These are phyloP conservation scores for Botrytis pseudocinerea DNA, from an alignment of 2,329 filamentous ascomycete species.

Conservation along the genomic window DNA sequence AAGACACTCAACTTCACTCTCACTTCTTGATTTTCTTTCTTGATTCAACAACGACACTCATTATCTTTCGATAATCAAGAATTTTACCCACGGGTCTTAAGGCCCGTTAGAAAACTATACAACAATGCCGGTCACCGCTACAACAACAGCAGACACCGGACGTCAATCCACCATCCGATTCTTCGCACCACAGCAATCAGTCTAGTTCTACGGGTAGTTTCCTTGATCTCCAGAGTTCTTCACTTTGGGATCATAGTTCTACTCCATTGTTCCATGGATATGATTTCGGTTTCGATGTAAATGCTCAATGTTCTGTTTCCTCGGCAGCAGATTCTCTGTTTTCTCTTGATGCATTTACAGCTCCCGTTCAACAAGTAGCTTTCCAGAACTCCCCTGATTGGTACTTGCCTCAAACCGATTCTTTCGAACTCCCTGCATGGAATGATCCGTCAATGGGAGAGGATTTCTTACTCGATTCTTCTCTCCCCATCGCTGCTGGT, in stretches of 20 bases:
- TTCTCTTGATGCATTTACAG: constrained; percentile 7
- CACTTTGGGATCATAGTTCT: constrained; percentile 14
- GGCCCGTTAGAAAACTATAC: constrained; percentile 34
- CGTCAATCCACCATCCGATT: constrained; percentile 18
- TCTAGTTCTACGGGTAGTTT: constrained; percentile 8
- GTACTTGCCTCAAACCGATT: constrained; percentile 21
- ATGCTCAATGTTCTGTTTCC: constrained; percentile 1
- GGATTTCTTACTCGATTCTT: constrained; percentile 10
- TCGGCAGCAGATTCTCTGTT: constrained; percentile 4
- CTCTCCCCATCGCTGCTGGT: constrained; percentile 17
- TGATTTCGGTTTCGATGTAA: constrained; percentile 18
- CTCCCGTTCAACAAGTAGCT: neutral
- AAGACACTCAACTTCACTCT: constrained; percentile 4
- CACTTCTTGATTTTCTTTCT: neutral
- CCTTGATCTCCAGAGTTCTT: constrained; percentile 10
- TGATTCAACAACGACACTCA: neutral
- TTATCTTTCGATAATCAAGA: constrained; percentile 12
- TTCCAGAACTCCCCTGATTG: constrained; percentile 19
- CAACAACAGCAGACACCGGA: constrained; percentile 16
- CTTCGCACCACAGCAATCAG: constrained; percentile 27
- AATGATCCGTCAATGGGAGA: constrained; percentile 1
- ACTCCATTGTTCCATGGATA: constrained; percentile 14
- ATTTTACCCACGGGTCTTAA: constrained; percentile 29
- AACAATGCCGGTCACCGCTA: constrained; percentile 28
- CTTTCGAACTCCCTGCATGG: constrained; percentile 19